Base-by-base conservation (phyloP, 1,284 basidiomycete genomes). In the Phellinidium pouzarii region DNA sequence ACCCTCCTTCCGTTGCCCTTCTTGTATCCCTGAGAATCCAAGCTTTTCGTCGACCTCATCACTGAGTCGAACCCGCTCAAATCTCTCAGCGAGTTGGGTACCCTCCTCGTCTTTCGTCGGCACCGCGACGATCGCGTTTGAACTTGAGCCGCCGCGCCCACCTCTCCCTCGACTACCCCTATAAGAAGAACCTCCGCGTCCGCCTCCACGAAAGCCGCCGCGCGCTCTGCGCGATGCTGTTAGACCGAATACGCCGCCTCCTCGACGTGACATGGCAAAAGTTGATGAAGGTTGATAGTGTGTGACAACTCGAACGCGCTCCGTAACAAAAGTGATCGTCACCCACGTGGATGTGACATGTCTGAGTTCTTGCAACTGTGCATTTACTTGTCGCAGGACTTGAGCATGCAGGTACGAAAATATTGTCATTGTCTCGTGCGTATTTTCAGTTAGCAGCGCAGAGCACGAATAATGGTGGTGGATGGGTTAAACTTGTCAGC, bases 41-140 rank as follows among this genome's bases (percentile, higher is more conserved):
- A 99, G 75, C 65, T 88, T 91, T 67, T 92, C 91, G 63, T 99
- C 95, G 25, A 98, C 82, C 63, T 94, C 91, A 66, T 99, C 93
- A 54, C 73, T 75, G 26, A 87, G 61, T 44, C 76, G 72, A 4
- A 85, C 81, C 60, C 81, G 82, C 64, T 95, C 92, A 62, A 95
- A 93, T 59, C 80, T 75, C 62, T 94, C 93, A 9, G 82, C 84
- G 3, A 86, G 76, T 44, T 84, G 82, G 0, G 88, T 91, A 2
- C 90, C 92, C 60, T 95, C 92, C 54, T 94, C 91, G 62, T 91
- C 89, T 60, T 91, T 77, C 61, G 78, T 75, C 1, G 82, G 81
- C 11, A 74, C 77, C 22, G 74, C 66, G 37, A 72, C 71, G 42
- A 72, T 72, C 23, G 68, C 68, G 36, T 63, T 59, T 54, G 70